phyloP scores from a whole-genome alignment of 1,284 basidiomycete species.

The Apiotrichum sp. region DNA sequence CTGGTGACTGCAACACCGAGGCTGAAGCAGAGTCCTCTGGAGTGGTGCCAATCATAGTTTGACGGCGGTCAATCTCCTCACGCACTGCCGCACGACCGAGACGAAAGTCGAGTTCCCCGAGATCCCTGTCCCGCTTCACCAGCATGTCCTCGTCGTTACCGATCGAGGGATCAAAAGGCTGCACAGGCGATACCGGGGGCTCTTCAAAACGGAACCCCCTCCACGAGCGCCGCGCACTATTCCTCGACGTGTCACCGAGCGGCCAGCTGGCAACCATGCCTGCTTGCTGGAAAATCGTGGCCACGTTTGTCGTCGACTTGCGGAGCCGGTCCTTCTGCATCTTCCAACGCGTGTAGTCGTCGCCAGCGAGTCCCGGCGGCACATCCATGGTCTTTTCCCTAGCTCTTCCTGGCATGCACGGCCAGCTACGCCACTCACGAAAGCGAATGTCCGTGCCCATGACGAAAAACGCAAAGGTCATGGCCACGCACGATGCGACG shows the following conservation, averaged over 20 bases:
- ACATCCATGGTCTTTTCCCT: background rate
- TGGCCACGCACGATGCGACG: conserved; percentile 44
- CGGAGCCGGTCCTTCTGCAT: conserved; percentile 21
- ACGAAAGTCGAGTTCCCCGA: conserved; percentile 40
- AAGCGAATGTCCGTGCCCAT: conserved; percentile 45
- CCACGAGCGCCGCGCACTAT: background rate
- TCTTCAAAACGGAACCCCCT: background rate
- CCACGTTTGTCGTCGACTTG: conserved; percentile 14
- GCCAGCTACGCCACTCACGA: conserved; percentile 23
- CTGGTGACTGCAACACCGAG: background rate
- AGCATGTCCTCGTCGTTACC: conserved; percentile 12
- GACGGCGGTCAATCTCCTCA: conserved; percentile 28
- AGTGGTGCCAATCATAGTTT: background rate
- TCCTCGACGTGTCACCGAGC: conserved; percentile 18
- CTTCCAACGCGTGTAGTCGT: conserved; percentile 35
- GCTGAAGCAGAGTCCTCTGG: background rate
- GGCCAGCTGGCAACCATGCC: conserved; percentile 34
- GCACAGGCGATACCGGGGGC: background rate
- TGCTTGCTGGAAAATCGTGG: conserved; percentile 28
- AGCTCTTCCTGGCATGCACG: conserved; percentile 17
- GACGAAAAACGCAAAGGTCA: conserved; percentile 49
- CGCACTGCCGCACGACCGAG: conserved; percentile 32
- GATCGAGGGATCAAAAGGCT: background rate
- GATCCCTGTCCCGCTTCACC: conserved; percentile 30
- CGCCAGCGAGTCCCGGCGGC: conserved; percentile 11